Evolutionary conservation across 2,329 filamentous ascomycete species (phyloP).

Genomic region (Hyphodiscus sp.): DNA sequence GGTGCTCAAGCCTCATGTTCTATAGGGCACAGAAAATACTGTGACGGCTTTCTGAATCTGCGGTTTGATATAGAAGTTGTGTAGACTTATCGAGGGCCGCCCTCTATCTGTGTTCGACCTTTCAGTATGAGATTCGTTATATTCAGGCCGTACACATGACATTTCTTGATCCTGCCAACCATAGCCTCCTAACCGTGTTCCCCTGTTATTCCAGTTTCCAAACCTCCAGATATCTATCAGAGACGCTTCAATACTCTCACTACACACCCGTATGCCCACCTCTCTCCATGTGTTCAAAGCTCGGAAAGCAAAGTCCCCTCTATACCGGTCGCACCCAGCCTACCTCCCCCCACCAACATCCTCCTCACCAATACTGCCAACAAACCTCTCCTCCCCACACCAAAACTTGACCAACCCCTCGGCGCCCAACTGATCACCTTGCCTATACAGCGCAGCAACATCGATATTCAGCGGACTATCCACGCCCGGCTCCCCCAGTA

Average conservation of each 20-base stretch:
- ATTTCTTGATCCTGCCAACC: not conserved
- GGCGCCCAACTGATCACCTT: slow-evolving; percentile 61
- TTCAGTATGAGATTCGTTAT: not conserved
- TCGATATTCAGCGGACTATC: slow-evolving; percentile 77
- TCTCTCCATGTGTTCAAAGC: no score
- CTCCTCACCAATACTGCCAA: slow-evolving; percentile 2
- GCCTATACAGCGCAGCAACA: slow-evolving; percentile 60
- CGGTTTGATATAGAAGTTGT: not conserved
- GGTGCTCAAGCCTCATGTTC: slow-evolving; percentile 2
- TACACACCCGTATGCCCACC: no score
- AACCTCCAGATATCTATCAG: no score
- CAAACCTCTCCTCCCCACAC: slow-evolving; percentile 39
- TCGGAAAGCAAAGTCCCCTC: no score
- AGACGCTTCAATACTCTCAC: no score
- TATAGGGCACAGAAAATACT: not conserved
- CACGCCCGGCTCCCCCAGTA: slow-evolving; percentile 61
- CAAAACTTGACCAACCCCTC: slow-evolving; percentile 67
- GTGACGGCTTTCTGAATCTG: not conserved
- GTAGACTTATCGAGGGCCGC: not conserved
- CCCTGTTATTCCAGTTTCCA: no score
- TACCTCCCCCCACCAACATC: not conserved
- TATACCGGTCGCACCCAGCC: not conserved
- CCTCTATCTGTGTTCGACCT: not conserved
- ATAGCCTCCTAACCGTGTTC: not conserved
- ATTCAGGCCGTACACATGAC: no score